phyloP scores from a whole-genome alignment of 129 eudicot genomes.

The Tagetes patula region DNA sequence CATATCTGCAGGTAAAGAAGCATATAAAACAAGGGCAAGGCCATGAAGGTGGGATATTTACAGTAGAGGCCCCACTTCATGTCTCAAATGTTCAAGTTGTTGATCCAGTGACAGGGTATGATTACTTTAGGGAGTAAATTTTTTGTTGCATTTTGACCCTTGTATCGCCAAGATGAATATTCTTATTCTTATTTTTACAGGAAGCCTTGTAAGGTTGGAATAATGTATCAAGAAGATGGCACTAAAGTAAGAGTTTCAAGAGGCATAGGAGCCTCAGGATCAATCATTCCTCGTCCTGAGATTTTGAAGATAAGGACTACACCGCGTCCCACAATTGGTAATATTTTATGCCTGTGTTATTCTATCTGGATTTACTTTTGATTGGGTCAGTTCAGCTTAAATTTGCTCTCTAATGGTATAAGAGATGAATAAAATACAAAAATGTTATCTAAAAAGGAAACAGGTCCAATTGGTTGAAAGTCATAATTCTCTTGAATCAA shows the following conservation, averaged over 20 bases:
- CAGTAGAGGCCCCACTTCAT: slow-evolving; percentile 98
- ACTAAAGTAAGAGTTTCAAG: slow-evolving; percentile 82
- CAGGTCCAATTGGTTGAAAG: neutral
- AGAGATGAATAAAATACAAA: neutral
- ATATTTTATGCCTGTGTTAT: neutral
- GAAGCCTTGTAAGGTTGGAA: slow-evolving; percentile 83
- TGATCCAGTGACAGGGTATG: slow-evolving; percentile 86
- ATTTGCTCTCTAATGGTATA: neutral
- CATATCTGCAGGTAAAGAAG: slow-evolving; percentile 71
- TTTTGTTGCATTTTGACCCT: neutral
- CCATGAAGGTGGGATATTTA: slow-evolving; percentile 95
- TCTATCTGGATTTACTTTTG: neutral
- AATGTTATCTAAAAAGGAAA: neutral
- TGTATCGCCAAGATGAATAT: slow-evolving; percentile 1
- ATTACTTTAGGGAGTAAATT: neutral
- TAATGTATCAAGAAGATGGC: slow-evolving; percentile 82
- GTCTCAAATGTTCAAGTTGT: slow-evolving; percentile 90
- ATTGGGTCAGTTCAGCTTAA: neutral
- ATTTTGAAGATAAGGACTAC: slow-evolving; percentile 81
- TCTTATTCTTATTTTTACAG: slow-evolving; percentile 32
- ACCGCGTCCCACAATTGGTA: slow-evolving; percentile 85
- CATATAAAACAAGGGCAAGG: slow-evolving; percentile 99
- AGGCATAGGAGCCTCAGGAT: slow-evolving; percentile 88
- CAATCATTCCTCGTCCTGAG: slow-evolving; percentile 92
- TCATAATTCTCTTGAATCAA: neutral